Evolutionary conservation across 768 basidiomycete genomes (phyloP).

Genomic region (Coprinellus aureogranulatus): DNA sequence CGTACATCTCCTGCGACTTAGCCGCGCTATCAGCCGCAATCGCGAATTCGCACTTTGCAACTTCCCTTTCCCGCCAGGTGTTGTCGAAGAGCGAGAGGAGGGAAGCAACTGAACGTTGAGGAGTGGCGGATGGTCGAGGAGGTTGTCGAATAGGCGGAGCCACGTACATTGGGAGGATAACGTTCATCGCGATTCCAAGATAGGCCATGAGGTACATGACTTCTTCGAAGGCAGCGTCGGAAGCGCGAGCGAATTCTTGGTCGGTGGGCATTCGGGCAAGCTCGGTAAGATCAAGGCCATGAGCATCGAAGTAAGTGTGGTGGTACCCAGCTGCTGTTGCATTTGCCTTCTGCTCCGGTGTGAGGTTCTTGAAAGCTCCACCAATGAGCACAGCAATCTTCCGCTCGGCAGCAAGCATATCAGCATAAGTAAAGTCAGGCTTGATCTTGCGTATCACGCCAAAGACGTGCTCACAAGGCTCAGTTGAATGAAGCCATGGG

Average conservation of each 20-base stretch:
- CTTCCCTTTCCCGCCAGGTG: not conserved
- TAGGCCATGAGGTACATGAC: conserved; percentile 11
- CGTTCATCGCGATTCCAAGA: conserved; percentile 6
- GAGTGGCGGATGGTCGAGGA: not conserved
- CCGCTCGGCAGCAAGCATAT: conserved; percentile 26
- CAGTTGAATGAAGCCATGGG: conserved; percentile 35
- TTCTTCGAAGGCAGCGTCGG: conserved; percentile 13
- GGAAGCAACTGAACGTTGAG: conserved; percentile 9
- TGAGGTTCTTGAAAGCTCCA: not conserved
- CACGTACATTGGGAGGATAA: not conserved
- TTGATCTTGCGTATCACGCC: conserved; percentile 26
- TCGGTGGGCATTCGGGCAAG: conserved; percentile 14
- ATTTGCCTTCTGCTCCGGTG: not conserved
- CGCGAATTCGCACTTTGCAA: conserved; percentile 17
- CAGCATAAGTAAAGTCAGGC: conserved; percentile 32
- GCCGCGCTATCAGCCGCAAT: conserved; percentile 14
- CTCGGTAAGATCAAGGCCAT: conserved; percentile 2
- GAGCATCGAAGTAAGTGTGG: conserved; percentile 12
- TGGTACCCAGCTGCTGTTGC: conserved; percentile 9
- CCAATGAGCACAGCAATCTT: conserved; percentile 19
- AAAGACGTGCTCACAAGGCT: conserved; percentile 34
- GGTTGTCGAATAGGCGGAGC: not conserved
- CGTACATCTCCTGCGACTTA: conserved; percentile 11
- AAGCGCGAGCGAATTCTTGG: conserved; percentile 10
- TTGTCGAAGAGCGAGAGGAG: conserved; percentile 11